Percentiles rank a stretch among this genome's conserved stretches.
These are phyloP conservation scores for Cystobasidium sp. DNA, from an alignment of 1,284 basidiomycete genomes.

Conservation along the genomic window DNA sequence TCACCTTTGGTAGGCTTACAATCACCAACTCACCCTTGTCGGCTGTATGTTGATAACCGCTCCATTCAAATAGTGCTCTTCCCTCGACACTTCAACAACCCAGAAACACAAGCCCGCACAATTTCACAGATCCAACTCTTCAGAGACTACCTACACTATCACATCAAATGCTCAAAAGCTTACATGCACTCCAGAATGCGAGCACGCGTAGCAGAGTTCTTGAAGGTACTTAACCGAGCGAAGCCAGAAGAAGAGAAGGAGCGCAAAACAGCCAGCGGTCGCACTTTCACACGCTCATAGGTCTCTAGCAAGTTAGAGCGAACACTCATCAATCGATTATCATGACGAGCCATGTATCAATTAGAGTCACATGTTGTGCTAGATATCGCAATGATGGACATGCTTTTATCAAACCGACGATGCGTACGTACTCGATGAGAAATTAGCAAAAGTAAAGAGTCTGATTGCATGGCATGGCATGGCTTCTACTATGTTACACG, in stretches of 20 bases:
- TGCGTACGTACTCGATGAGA: too few species aligned
- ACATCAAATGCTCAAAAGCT: slow-evolving; percentile 99
- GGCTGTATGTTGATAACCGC: background rate
- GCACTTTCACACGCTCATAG: slow-evolving; percentile 31
- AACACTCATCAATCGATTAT: background rate
- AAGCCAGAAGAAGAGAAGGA: slow-evolving; percentile 88
- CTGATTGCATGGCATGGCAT: too few species aligned
- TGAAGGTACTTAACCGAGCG: slow-evolving; percentile 97
- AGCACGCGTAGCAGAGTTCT: slow-evolving; percentile 90
- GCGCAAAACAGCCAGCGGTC: slow-evolving; percentile 80
- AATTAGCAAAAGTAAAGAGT: too few species aligned
- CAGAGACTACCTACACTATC: slow-evolving; percentile 98
- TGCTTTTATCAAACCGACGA: too few species aligned
- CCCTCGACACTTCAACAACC: slow-evolving; percentile 88
- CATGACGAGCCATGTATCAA: background rate
- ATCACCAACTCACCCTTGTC: background rate
- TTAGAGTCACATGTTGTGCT: too few species aligned
- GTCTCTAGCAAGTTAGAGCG: background rate
- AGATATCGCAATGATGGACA: too few species aligned
- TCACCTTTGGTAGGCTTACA: slow-evolving; percentile 74
- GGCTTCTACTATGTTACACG: too few species aligned
- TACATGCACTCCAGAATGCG: slow-evolving; percentile 99
- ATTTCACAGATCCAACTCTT: slow-evolving; percentile 97
- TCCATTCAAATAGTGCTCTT: slow-evolving; percentile 70
- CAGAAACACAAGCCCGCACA: slow-evolving; percentile 73